Conservation (phyloP, 345 rosid species). For the Aegle marmelos region DNA sequence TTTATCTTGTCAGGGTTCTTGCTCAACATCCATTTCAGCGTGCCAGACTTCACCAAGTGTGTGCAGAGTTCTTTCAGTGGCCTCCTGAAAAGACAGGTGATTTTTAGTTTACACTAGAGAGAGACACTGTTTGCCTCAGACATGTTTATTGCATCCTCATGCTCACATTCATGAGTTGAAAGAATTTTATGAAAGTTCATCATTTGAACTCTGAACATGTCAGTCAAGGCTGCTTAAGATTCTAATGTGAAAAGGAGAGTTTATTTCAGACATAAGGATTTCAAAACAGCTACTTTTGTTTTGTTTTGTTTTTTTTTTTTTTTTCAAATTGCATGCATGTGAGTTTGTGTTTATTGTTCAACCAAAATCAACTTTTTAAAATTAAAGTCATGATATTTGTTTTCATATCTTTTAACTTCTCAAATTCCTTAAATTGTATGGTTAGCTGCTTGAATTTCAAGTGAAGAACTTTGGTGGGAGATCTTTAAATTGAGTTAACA, state of each 20-base stretch:
- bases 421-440: neutral
- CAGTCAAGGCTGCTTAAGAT: neutral
- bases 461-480: neutral
- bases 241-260: neutral
- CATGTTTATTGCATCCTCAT: neutral
- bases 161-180: neutral
- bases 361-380: neutral
- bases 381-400: neutral
- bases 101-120: neutral
- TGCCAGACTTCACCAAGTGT: constrained; percentile 52
- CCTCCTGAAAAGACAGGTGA: constrained; percentile 79
- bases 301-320: no score
- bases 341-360: neutral
- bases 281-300: neutral
- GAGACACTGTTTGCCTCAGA: neutral
- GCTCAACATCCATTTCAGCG: constrained; percentile 56
- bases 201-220: neutral
- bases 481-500: constrained; percentile 1
- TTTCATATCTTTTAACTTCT: neutral
- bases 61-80: constrained; percentile 75
- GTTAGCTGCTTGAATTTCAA: neutral
- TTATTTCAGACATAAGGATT: neutral
- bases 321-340: neutral
- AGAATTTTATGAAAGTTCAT: neutral
- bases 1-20: constrained; percentile 45